Base-by-base conservation (phyloP, 352 stramenopile genomes). In the Phytophthora quininea region DNA sequence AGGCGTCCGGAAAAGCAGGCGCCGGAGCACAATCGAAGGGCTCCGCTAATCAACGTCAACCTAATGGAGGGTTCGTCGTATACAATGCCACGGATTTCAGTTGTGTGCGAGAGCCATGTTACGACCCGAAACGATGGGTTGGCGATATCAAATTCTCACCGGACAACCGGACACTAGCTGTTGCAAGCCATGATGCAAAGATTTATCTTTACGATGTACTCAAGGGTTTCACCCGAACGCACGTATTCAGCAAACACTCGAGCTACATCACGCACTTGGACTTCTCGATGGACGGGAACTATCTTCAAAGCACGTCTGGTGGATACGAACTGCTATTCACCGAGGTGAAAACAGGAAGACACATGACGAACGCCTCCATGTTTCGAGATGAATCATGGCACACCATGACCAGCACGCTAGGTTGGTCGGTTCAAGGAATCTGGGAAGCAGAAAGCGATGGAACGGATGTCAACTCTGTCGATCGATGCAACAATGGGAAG, bases 391-490 rank as follows among this genome's bases (percentile, higher is more conserved):
- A 95, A 10, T 68, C 82, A 33, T 98, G 95, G 95, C 71, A 96
- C 53, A 97, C 92, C 3, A 85, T 96, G 67, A 98, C 91, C 3
- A 89, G 80, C 33, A 89, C 91, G 0, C 77, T 98, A 11, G 78
- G 80, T 1, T 98, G 96, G 96, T 67, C 82, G 3, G 92, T 97
- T 4, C 95, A 99, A 69, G 96, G 96, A 14, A 94, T 95, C 27
- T 95, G 88, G 88, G 84, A 90, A 54, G 64, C 79, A 50, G 66
- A 80, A 38, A 88, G 73, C 24, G 88, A 96, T 57, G 88, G 87
- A 12, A 96, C 84, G 0, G 90, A 97, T 61, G 73, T 97, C 15
- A 97, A 96, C 46, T 63, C 82, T 4, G 74, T 93, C 1, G 82
- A 90, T 56, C 76, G 84, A 24, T 88, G 84, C 3, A 86, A 85